Base-by-base conservation (phyloP, 305 asterid genomes). In the Solanum hybrid region DNA sequence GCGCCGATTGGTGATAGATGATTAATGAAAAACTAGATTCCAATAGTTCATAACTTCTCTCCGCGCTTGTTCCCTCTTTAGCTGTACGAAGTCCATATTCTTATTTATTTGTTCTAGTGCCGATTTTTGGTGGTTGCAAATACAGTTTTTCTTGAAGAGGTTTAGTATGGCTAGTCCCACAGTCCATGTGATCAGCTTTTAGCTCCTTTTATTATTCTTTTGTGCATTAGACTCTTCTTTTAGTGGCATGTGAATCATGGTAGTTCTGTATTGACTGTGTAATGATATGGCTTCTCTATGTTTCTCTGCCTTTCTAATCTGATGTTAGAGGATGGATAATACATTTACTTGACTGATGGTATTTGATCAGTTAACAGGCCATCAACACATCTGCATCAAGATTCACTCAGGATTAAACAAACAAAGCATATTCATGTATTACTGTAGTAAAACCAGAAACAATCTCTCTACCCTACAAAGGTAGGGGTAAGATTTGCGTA, bases 101-200 rank as follows among this genome's bases (percentile, higher is more conserved):
- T 84, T 87, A 87, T 89, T 90, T 92, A 34, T 91, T 90, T 90
- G 86, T 76, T 89, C 89, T 89, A 35, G 88, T 84, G 90, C 89
- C 75, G 15, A 81, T 26, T 51, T 86, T 75, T 87, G 81, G 87
- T 90, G 84, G 78, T 81, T 75, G 73, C 86, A 51, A 60, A n/a
- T 45, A 37, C 77, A 79, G 35, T 26, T 77, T 88, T 87, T 37
- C 35, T 32, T 72, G 79, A 17, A 42, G 88, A 86, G 86, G 75
- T 29, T 29, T 78, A 88, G 89, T 36, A 22, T 85, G 90, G 87
- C 79, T 80, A 89, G 87, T 86, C 88, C 88, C 86, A 80, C 78
- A 69, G 91, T 40, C 11, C 69, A 36, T 86, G 89, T 45, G 87
- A 45, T 76, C 56, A 31, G 29, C 78, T 6, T 51, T 66, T 86